These are phyloP conservation scores for Daldinia bambusicola DNA, from an alignment of 495 filamentous ascomycete genomes.

Conservation along the genomic window DNA sequence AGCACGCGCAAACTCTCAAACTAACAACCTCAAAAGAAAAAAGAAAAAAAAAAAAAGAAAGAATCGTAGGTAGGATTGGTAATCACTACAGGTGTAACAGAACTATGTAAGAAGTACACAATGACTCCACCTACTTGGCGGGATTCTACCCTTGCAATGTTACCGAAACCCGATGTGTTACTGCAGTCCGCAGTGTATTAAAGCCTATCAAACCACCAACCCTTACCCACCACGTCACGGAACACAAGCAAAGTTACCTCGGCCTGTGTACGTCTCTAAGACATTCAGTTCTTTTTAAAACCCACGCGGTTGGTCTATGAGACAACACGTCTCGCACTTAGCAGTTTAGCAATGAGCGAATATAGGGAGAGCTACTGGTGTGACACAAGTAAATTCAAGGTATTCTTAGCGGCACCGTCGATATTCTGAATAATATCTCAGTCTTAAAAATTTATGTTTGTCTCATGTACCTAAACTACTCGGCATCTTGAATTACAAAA, in stretches of 20 bases:
- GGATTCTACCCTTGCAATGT: constrained; percentile 2
- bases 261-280: neutral
- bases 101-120: neutral
- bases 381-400: neutral
- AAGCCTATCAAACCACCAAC: neutral
- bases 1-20: neutral
- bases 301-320: too few relatives aligned
- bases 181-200: neutral
- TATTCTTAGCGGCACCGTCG: neutral
- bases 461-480: too few relatives aligned
- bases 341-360: neutral
- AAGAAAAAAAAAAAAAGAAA: too few relatives aligned
- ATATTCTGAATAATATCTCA: neutral
- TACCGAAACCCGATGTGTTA: constrained; percentile 4
- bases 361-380: neutral
- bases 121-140: constrained; percentile 3
- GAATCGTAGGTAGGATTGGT: neutral
- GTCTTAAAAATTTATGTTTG: neutral
- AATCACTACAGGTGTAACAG: neutral
- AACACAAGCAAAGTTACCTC: constrained; percentile 2
- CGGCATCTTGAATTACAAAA: too few relatives aligned
- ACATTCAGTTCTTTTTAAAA: neutral
- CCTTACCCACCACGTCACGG: neutral
- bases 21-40: neutral
- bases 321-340: neutral